Conservation (phyloP, 2,329 filamentous ascomycete species). For the Graphium sp. region DNA sequence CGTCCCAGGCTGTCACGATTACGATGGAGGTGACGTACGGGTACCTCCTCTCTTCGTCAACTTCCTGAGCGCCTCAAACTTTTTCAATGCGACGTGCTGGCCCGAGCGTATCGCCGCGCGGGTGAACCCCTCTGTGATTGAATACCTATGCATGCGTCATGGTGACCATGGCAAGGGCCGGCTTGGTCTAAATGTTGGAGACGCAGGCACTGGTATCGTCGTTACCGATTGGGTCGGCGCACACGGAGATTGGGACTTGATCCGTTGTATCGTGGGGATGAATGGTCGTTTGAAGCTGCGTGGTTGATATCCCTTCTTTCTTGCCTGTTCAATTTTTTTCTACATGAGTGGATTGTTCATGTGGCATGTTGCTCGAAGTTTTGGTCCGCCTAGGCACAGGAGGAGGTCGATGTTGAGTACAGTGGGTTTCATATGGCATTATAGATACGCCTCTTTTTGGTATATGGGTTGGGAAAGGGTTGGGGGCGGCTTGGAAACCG, state of each 20-base stretch:
- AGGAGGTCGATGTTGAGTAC: no score
- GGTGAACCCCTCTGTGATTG: constrained; percentile 61
- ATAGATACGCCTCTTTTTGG: no score
- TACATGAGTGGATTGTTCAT: not conserved
- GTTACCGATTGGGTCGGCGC: constrained; percentile 89
- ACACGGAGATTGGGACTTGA: constrained; percentile 78
- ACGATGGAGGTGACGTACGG: constrained; percentile 4
- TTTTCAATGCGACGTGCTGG: constrained; percentile 87
- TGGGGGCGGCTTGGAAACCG: no score
- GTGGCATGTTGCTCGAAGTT: no score
- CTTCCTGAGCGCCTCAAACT: constrained; percentile 82
- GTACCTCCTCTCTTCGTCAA: constrained; percentile 65
- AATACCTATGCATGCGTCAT: constrained; percentile 43
- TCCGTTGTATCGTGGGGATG: constrained; percentile 78
- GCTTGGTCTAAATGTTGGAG: constrained; percentile 35
- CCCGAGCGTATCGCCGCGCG: constrained; percentile 79
- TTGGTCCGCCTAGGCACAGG: no score
- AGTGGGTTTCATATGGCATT: no score
- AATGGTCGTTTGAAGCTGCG: constrained; percentile 51
- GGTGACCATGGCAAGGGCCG: constrained; percentile 32
- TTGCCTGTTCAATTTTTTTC: not conserved
- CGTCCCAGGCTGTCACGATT: constrained; percentile 9
- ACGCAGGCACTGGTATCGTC: constrained; percentile 71
- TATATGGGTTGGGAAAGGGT: no score
- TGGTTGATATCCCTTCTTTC: constrained; percentile 3